Evolutionary conservation across 768 basidiomycete species (phyloP).

Genomic region (Russula compacta): DNA sequence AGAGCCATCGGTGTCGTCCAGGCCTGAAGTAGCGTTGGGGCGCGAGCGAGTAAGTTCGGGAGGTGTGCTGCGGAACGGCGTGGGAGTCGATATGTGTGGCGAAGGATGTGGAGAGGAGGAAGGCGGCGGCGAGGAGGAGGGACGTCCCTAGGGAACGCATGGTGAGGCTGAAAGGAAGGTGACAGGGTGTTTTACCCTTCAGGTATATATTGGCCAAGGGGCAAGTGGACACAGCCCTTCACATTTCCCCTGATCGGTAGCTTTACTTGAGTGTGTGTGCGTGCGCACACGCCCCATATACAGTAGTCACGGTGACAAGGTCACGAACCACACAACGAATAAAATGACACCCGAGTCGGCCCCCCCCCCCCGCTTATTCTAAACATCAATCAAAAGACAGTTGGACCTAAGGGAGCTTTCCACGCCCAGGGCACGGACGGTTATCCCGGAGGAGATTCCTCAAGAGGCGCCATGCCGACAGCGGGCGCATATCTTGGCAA

Average conservation of each 20-base stretch:
- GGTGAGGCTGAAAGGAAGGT: not conserved
- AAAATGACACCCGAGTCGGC: no score
- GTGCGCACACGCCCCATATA: no score
- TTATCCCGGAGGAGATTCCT: not conserved
- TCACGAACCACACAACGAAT: not conserved
- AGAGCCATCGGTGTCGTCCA: not conserved
- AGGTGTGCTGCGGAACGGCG: not conserved
- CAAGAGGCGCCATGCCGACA: no score
- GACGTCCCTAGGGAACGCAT: not conserved
- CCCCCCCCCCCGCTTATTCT: no score
- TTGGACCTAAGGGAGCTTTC: no score
- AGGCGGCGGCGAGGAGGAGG: not conserved
- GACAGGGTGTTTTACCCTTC: not conserved
- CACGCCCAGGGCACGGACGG: not conserved
- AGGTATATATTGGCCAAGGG: not conserved
- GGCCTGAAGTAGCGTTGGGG: not conserved
- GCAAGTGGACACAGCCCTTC: not conserved
- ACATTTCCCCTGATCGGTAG: not conserved
- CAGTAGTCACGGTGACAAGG: not conserved
- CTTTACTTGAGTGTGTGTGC: no score
- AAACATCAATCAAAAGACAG: no score
- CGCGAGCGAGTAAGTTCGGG: not conserved
- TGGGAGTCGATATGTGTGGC: not conserved
- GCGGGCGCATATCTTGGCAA: no score
- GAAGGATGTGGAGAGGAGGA: not conserved